phyloP scores from a whole-genome alignment of 345 rosid genomes.

The Mangifera indica region DNA sequence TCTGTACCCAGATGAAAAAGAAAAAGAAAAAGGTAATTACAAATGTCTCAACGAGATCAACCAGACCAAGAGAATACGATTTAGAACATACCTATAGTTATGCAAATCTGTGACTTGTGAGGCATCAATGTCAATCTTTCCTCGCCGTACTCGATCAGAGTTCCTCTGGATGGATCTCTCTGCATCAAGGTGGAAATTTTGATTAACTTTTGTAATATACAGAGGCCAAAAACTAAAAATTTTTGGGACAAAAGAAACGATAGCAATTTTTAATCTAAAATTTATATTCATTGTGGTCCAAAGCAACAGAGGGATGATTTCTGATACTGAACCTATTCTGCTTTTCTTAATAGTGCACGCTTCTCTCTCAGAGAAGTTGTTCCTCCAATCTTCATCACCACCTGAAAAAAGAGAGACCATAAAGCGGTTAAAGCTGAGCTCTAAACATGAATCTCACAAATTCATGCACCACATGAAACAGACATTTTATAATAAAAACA shows the following conservation, averaged over 20 bases:
- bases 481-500: constrained; percentile 9
- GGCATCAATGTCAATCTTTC: constrained; percentile 61
- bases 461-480: constrained; percentile 37
- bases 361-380: constrained; percentile 65
- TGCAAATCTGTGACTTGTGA: constrained; percentile 60
- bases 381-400: constrained; percentile 70
- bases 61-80: neutral
- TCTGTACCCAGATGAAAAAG: constrained; percentile 32
- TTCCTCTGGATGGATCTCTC: constrained; percentile 50
- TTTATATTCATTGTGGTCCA: constrained; percentile 35
- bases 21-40: neutral
- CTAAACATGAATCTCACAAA: constrained; percentile 38
- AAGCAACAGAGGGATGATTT: constrained; percentile 20
- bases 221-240: constrained; percentile 9
- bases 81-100: constrained; percentile 49
- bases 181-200: constrained; percentile 26
- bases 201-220: constrained; percentile 2
- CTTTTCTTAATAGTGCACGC: constrained; percentile 87
- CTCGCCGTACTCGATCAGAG: constrained; percentile 49
- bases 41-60: constrained; percentile 12
- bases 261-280: constrained; percentile 5
- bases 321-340: constrained; percentile 68
- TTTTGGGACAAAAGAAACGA: constrained; percentile 2
- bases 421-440: constrained; percentile 63
- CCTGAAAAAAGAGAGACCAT: constrained; percentile 60